phyloP scores from a whole-genome alignment of 352 stramenopile genomes.

The Blastocystis sp. region DNA sequence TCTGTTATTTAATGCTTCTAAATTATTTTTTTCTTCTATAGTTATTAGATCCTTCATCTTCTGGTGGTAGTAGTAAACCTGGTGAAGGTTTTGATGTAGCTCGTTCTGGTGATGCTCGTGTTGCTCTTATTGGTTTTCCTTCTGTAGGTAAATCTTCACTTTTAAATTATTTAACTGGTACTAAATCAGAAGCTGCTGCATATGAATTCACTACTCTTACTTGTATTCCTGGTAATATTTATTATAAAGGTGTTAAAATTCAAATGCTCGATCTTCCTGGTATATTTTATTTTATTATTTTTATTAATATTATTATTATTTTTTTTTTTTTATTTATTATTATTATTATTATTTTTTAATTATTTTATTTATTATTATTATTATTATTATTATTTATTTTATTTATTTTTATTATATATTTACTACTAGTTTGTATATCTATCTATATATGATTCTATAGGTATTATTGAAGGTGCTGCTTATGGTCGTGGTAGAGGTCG shows the following conservation, averaged over 20 bases:
- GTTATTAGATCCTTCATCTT: conserved; percentile 53
- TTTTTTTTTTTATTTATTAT: too few relatives aligned
- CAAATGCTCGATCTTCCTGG: conserved; percentile 94
- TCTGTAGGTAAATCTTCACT: conserved; percentile 62
- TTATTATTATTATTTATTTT: too few relatives aligned
- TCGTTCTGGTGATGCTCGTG: conserved; percentile 75
- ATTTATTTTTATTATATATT: too few relatives aligned
- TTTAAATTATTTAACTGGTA: conserved; percentile 66
- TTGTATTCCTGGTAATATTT: conserved; percentile 80
- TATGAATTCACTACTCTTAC: conserved; percentile 96
- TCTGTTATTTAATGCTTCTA: background rate
- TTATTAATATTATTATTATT: too few relatives aligned
- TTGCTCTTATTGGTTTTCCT: conserved; percentile 75
- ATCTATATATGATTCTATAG: too few relatives aligned
- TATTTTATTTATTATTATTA: too few relatives aligned
- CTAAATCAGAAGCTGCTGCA: conserved; percentile 74
- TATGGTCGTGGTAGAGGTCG: conserved; percentile 83
- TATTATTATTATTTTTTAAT: too few relatives aligned
- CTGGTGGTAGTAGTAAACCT: conserved; percentile 49
- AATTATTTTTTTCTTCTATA: conserved; percentile 12
- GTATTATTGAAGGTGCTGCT: conserved; percentile 97
- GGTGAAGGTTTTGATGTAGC: conserved; percentile 64
- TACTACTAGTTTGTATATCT: too few relatives aligned
- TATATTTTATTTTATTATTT: too few relatives aligned
- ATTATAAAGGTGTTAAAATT: conserved; percentile 48